Evolutionary conservation across 108 stramenopile genomes (phyloP).

Genomic region (Aureococcus anophagefferens): DNA sequence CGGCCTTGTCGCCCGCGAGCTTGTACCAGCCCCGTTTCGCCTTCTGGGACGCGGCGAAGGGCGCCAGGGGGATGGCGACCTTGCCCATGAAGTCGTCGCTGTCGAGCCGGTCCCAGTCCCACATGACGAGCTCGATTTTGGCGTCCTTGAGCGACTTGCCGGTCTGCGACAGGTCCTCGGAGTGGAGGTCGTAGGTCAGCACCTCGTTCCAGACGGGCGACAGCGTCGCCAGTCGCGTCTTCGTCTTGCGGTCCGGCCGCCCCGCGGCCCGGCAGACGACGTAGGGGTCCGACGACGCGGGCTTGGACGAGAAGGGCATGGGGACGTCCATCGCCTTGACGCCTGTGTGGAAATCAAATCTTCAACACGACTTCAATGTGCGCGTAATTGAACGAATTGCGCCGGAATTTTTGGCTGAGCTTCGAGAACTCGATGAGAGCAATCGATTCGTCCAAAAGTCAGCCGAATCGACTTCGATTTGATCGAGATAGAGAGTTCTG

Average conservation of each 20-base stretch:
- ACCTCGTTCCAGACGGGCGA: conserved; percentile 4
- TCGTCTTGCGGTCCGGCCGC: conserved; percentile 6
- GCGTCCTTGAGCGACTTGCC: not conserved
- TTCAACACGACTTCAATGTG: too few species aligned
- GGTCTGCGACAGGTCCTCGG: not conserved
- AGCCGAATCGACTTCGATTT: too few species aligned
- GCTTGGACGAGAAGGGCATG: not conserved
- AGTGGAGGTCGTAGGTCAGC: not conserved
- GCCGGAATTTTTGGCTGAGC: too few species aligned
- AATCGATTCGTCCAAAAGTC: too few species aligned
- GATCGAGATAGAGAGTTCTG: too few species aligned
- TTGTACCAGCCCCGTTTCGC: too few species aligned
- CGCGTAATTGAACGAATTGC: too few species aligned
- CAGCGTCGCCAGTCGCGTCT: too few species aligned
- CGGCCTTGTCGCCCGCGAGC: too few species aligned
- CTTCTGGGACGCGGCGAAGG: not conserved
- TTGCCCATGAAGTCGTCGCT: not conserved
- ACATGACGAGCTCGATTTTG: not conserved
- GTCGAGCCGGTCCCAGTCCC: not conserved
- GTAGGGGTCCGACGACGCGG: not conserved
- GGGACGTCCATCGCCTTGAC: too few species aligned
- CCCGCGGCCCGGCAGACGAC: too few species aligned
- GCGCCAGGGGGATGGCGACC: not conserved
- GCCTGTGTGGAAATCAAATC: not conserved
- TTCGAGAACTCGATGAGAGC: too few species aligned